Evolutionary conservation across 148 eudicot species (phyloP), one percentile per base, ranked within the genome.

Genomic region (Linanthus parryae): DNA sequence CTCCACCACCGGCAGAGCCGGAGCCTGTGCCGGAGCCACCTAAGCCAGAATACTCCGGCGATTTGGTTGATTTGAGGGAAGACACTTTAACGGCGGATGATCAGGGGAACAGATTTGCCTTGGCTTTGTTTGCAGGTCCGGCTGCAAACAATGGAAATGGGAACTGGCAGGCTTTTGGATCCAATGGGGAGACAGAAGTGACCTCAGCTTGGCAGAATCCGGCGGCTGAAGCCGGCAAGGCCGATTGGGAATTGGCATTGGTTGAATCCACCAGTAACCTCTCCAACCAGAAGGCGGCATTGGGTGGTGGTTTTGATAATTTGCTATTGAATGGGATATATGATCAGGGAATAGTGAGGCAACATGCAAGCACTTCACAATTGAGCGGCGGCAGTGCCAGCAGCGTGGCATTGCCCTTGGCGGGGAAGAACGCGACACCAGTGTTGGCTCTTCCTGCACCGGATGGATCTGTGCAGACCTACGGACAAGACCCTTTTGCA

Each of bases 131-230:
- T 55, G 79, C 76, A 5, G 85, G 90, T 29, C 78, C 82, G 0
- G 77, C 33, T 8, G 20, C 73, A 11, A 69, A 70, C 15, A 70
- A 67, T 16, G 73, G 52, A 31, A 72, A 73, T 8, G 81, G 79
- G 3, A 75, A 78, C 9, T 79, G 89, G 85, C 79, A 82, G 48
- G 63, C 85, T 11, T 80, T 76, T 26, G 36, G 62, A 8, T 56
- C 80, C 0, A 73, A 79, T 26, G 77, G 78, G 18, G 69, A 70
- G 28, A 65, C 69, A 11, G 80, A 69, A 58, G 79, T 83, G 10
- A 80, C 81, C 25, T 83, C 86, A n/a, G 91, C 91, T 1, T 83
- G 91, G 86, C 79, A 83, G 57, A 80, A 38, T 42, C 83, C 83
- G 5, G 91, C 83, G 14, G 86, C 86, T 0, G 91, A 80, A 39